A percentile compares a stretch with the other conserved stretches of the same genome.
phyloP scores from a whole-genome alignment of 148 eudicot genomes.

The Cornus suecica region DNA sequence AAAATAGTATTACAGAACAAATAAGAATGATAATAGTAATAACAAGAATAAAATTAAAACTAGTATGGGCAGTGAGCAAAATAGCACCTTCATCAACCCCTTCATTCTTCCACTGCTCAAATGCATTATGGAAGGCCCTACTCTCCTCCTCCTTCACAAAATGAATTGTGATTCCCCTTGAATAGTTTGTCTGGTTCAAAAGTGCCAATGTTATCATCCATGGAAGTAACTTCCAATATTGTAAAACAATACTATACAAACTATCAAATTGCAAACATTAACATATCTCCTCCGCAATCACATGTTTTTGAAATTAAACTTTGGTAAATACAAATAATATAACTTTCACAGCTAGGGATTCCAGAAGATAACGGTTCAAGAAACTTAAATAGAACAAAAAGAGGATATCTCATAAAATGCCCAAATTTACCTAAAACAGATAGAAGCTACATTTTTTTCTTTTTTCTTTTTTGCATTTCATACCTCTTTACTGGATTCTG shows the following conservation, averaged over 20 bases:
- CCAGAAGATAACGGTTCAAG: background rate
- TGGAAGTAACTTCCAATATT: background rate
- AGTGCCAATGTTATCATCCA: slow-evolving; percentile 6
- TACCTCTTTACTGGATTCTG: slow-evolving; percentile 57
- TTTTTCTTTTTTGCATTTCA: background rate
- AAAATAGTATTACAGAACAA: no score
- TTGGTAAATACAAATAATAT: background rate
- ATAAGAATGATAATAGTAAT: no score
- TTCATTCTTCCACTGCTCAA: slow-evolving; percentile 66
- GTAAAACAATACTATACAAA: slow-evolving; percentile 2
- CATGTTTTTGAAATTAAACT: background rate
- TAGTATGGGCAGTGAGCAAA: slow-evolving; percentile 8
- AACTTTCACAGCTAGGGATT: background rate
- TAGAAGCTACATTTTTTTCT: background rate
- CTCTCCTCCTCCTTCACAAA: slow-evolving; percentile 67
- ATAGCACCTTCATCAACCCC: slow-evolving; percentile 49
- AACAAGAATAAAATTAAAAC: no score
- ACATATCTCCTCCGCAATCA: background rate
- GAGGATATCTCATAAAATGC: background rate
- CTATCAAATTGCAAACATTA: background rate
- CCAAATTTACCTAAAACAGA: background rate
- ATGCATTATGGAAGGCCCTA: slow-evolving; percentile 60
- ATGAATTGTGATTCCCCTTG: slow-evolving; percentile 54
- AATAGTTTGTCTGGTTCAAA: slow-evolving; percentile 52
- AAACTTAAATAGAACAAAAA: background rate